These are phyloP conservation scores for Podospora sp. DNA, from an alignment of 495 filamentous ascomycete genomes.

Conservation along the genomic window DNA sequence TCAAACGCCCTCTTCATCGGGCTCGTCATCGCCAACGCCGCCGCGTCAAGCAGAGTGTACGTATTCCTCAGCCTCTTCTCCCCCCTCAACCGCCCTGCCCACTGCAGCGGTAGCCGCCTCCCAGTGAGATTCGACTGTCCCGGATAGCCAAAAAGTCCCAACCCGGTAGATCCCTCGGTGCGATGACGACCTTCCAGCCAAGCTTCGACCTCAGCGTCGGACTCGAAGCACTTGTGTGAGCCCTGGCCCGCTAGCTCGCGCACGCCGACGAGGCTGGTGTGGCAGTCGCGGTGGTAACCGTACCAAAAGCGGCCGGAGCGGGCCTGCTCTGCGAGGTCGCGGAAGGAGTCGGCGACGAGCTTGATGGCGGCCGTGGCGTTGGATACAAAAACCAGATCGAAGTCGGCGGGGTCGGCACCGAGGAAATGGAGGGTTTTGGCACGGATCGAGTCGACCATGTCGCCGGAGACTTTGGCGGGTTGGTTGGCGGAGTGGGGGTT, in stretches of 20 bases:
- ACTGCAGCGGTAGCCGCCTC: slow-evolving; percentile 63
- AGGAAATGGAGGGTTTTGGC: slow-evolving; percentile 73
- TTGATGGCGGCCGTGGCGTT: slow-evolving; percentile 94
- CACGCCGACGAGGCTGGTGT: slow-evolving; percentile 73
- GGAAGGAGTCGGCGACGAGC: slow-evolving; percentile 67
- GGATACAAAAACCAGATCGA: slow-evolving; percentile 86
- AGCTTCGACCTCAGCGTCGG: slow-evolving; percentile 64
- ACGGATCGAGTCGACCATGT: slow-evolving; percentile 62
- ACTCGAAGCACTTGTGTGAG: slow-evolving; percentile 62
- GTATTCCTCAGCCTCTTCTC: slow-evolving; percentile 48
- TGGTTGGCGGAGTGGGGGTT: slow-evolving; percentile 76
- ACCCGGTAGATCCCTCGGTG: slow-evolving; percentile 6
- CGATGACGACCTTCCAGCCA: slow-evolving; percentile 57
- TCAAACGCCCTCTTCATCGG: slow-evolving; percentile 60
- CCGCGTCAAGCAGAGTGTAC: slow-evolving; percentile 72
- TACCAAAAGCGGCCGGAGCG: slow-evolving; percentile 61
- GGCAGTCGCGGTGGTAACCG: slow-evolving; percentile 72
- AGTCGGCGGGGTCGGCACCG: slow-evolving; percentile 78
- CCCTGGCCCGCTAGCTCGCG: slow-evolving; percentile 57
- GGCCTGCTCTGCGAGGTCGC: slow-evolving; percentile 53
- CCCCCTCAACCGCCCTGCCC: slow-evolving; percentile 56
- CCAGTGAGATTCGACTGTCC: slow-evolving; percentile 83
- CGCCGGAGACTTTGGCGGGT: slow-evolving; percentile 64
- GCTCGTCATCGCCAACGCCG: slow-evolving; percentile 69
- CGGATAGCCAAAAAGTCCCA: slow-evolving; percentile 73